Evolutionary conservation across 768 basidiomycete species (phyloP).

Genomic region (Leccinellum rugosiceps): DNA sequence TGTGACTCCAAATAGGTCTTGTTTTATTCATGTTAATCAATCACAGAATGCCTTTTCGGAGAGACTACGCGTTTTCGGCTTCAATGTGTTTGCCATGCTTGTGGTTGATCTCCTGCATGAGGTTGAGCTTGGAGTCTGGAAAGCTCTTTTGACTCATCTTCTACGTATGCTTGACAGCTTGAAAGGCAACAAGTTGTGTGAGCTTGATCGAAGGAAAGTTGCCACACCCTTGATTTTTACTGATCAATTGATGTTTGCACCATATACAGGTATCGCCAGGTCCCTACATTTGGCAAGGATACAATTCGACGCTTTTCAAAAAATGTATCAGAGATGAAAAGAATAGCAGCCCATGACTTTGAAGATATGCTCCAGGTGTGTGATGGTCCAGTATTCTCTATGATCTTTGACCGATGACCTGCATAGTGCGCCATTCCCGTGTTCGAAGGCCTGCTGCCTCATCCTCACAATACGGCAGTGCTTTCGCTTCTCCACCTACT

Average conservation of each 20-base stretch:
- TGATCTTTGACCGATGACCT: not conserved
- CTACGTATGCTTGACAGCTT: not conserved
- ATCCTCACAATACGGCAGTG: not conserved
- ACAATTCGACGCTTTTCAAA: too few relatives aligned
- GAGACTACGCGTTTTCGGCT: not conserved
- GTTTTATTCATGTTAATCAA: not conserved
- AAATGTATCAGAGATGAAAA: too few relatives aligned
- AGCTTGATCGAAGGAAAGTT: not conserved
- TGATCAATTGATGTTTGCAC: not conserved
- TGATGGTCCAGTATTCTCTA: not conserved
- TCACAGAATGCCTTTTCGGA: not conserved
- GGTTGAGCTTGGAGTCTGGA: not conserved
- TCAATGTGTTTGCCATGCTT: not conserved
- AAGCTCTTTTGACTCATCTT: not conserved
- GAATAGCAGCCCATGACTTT: not conserved
- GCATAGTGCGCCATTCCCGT: not conserved
- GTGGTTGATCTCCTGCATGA: not conserved
- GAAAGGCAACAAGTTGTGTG: not conserved
- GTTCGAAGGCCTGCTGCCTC: not conserved
- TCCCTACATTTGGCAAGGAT: too few relatives aligned
- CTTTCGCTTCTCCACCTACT: not conserved
- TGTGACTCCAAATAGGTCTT: not conserved
- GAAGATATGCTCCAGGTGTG: not conserved
- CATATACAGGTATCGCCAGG: not conserved
- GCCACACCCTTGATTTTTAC: not conserved